Evolutionary conservation across 495 filamentous ascomycete species (phyloP), one percentile per base, ranked within the genome.

Genomic region (Letharia columbiana): DNA sequence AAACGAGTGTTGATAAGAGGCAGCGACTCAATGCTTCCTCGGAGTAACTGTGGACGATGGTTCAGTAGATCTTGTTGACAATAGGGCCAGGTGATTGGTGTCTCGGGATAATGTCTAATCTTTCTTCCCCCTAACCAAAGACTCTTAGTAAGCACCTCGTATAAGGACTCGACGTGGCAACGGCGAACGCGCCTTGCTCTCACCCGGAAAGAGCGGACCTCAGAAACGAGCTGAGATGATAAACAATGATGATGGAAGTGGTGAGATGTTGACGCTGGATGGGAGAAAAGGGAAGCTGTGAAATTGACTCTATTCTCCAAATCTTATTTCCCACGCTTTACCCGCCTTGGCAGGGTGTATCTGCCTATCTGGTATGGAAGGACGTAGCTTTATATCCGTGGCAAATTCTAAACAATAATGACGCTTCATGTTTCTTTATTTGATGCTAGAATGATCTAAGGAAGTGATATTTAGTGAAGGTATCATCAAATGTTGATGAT

Each of bases 21-120:
- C 60, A 35, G 28, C 64, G 62, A 66, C 28, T 66, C 42, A 69
- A 69, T 66, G 64, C 45, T 60, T 66, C 44, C 63, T 62, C 8
- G 28, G 17, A 39, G 39, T 15, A 52, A 57, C 63, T 63, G 18
- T 17, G 33, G 64, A 31, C 35, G 65, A 35, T 28, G 58, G n/a
- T 39, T 60, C 41, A 44, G 23, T 45, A 17, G 28, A 60, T 54
- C 13, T 64, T 58, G 54, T 33, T 65, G 61, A 40, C 18, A 45
- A 56, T 47, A 50, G 13, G 39, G 40, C 49, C 64, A 54, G 60
- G 64, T 54, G 47, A 65, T 65, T 59, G 54, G 41, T 57, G 54
- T 59, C 54, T 65, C 31, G 49, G 63, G 28, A n/a, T 20, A 57
- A 44, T 28, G 52, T 59, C 58, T 47, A 41, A 23, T 47, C 52